Conservation (phyloP, 139 green algal species). For the Edaphochlamys debaryana region DNA sequence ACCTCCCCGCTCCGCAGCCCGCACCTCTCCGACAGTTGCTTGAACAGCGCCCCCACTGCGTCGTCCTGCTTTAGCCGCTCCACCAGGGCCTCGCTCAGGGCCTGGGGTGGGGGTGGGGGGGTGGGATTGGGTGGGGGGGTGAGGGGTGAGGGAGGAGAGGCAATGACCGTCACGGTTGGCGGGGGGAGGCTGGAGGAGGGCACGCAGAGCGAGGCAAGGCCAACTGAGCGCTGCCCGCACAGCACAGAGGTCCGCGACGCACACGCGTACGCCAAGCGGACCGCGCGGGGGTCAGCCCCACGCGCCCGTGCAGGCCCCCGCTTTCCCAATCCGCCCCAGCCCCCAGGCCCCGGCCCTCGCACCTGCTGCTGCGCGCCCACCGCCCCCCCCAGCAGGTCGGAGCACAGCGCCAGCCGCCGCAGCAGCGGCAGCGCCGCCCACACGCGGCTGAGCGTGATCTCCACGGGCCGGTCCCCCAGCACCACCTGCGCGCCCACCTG, state of each 20-base stretch:
- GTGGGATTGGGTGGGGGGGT: too few species aligned
- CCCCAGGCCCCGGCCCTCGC: neutral
- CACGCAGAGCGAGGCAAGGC: too few species aligned
- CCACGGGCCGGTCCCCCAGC: slow-evolving; percentile 86
- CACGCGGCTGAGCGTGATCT: slow-evolving; percentile 80
- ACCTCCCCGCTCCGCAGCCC: too few species aligned
- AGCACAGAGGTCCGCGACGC: too few species aligned
- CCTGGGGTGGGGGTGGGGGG: neutral
- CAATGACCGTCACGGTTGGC: too few species aligned
- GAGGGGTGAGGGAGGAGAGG: too few species aligned
- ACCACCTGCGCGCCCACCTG: slow-evolving; percentile 69
- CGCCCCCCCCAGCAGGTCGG: slow-evolving; percentile 45
- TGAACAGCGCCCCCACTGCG: slow-evolving; percentile 44
- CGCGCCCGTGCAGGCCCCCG: too few species aligned
- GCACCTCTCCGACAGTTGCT: slow-evolving; percentile 21
- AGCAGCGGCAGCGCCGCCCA: slow-evolving; percentile 69
- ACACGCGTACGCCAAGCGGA: too few species aligned
- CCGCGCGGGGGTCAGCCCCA: too few species aligned
- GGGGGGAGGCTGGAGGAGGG: too few species aligned
- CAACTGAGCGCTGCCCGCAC: too few species aligned
- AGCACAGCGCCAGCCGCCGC: slow-evolving; percentile 52
- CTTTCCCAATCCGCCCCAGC: neutral
- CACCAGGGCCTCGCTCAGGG: slow-evolving; percentile 40
- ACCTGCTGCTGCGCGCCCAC: slow-evolving; percentile 4
- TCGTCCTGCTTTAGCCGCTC: slow-evolving; percentile 59